Conservation (phyloP, 441 rosid genomes). For the Daphne laureola region DNA sequence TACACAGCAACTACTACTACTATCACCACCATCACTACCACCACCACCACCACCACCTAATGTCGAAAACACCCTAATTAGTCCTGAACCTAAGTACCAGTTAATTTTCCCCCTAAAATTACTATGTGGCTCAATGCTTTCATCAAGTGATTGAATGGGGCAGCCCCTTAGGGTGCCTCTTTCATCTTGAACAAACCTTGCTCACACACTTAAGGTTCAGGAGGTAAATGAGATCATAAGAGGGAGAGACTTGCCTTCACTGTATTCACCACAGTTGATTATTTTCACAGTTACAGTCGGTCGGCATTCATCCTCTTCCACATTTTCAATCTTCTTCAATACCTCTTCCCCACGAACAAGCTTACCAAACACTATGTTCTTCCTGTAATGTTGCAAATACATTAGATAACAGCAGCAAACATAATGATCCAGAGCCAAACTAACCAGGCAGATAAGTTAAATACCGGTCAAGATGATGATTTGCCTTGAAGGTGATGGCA, state of each 20-base stretch:
- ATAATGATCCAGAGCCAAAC: constrained; percentile 1
- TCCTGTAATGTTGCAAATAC: constrained; percentile 35
- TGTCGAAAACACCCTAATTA: too few relatives aligned
- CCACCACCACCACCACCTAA: too few relatives aligned
- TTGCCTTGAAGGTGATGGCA: constrained; percentile 65
- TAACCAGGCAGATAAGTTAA: constrained; percentile 8
- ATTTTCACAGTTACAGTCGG: constrained; percentile 84
- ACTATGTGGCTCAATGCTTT: too few relatives aligned
- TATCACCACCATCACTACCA: too few relatives aligned
- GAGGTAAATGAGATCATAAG: constrained; percentile 2
- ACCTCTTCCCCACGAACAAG: constrained; percentile 76
- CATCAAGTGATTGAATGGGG: too few relatives aligned
- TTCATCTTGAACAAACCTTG: too few relatives aligned
- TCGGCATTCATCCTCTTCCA: constrained; percentile 69
- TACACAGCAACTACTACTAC: too few relatives aligned
- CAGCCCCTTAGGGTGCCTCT: too few relatives aligned
- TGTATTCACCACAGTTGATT: constrained; percentile 70
- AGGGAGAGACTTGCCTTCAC: constrained; percentile 39
- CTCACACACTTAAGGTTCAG: not conserved
- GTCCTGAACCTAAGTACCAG: too few relatives aligned
- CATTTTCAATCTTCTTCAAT: constrained; percentile 74
- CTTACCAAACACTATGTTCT: constrained; percentile 80
- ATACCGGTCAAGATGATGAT: constrained; percentile 80
- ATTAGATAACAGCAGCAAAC: constrained; percentile 6
- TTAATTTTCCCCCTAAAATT: too few relatives aligned